These are phyloP conservation scores for Pochonia chlamydosporia DNA, from an alignment of 2,329 filamentous ascomycete genomes.

Conservation along the genomic window DNA sequence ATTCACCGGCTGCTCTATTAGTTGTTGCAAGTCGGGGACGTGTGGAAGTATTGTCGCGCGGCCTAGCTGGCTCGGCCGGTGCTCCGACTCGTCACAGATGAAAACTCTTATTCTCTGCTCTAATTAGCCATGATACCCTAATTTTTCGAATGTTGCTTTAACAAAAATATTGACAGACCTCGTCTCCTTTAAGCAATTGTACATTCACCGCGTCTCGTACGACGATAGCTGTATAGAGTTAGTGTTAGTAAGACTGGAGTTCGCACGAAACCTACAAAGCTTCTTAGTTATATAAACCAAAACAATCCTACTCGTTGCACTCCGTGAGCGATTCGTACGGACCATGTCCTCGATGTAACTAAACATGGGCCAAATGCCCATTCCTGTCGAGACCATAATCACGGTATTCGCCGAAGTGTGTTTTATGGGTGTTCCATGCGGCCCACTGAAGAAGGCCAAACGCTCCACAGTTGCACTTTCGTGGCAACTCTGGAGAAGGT, in stretches of 20 bases:
- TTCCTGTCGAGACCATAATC: not conserved
- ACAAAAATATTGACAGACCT: not conserved
- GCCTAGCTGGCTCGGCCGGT: not conserved
- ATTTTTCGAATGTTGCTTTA: not conserved
- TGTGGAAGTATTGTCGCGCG: not conserved
- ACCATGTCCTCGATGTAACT: not conserved
- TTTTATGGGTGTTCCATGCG: not conserved
- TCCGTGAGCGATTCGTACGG: not conserved
- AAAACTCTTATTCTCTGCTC: not conserved
- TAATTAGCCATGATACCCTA: not conserved
- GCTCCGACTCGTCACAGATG: not conserved
- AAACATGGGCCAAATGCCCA: not conserved
- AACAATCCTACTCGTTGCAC: not conserved
- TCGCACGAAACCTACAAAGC: not conserved
- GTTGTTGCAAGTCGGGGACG: not conserved
- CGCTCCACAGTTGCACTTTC: not conserved
- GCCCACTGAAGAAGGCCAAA: not conserved
- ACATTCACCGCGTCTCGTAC: not conserved
- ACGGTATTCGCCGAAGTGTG: not conserved
- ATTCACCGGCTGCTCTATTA: not conserved
- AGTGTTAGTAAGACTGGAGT: not conserved
- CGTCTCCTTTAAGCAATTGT: not conserved
- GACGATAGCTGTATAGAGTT: not conserved
- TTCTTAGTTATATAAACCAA: not conserved
- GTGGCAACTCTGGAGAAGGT: not conserved